Conservation (phyloP, 257 asterid genomes). For the Thymus mandschuricus region DNA sequence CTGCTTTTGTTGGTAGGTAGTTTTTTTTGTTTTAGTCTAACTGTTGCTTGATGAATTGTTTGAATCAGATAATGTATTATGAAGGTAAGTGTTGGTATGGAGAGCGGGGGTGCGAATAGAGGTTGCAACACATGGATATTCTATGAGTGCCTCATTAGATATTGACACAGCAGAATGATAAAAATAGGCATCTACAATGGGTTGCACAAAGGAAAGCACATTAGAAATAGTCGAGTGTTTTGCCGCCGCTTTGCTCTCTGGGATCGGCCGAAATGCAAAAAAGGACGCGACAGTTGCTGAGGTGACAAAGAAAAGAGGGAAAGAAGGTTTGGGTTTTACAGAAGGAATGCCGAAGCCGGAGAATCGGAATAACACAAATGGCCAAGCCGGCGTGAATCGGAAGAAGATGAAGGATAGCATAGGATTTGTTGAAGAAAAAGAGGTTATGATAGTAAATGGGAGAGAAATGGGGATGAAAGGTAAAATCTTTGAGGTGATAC, state of each 20-base stretch:
- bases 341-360: slow-evolving; percentile 37
- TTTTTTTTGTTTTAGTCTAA: too few species aligned
- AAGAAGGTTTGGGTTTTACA: slow-evolving; percentile 82
- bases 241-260: slow-evolving; percentile 67
- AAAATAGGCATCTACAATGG: too few species aligned
- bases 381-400: slow-evolving; percentile 31
- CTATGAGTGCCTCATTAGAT: too few species aligned
- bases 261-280: slow-evolving; percentile 73
- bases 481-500: slow-evolving; percentile 58
- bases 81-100: too few species aligned
- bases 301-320: slow-evolving; percentile 58
- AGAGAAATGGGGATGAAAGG: slow-evolving; percentile 71
- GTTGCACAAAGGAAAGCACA: too few species aligned
- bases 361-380: slow-evolving; percentile 26
- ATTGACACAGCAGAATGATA: too few species aligned
- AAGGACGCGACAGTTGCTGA: slow-evolving; percentile 62
- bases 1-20: too few species aligned
- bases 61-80: too few species aligned
- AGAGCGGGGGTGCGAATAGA: too few species aligned
- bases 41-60: too few species aligned
- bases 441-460: slow-evolving; percentile 69
- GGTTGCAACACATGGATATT: too few species aligned
- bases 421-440: slow-evolving; percentile 53
- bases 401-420: slow-evolving; percentile 28
- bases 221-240: slow-evolving; percentile 52